A percentile compares a stretch with the other conserved stretches of the same genome.
phyloP scores from a whole-genome alignment of 768 basidiomycete genomes.

The Vararia minispora region DNA sequence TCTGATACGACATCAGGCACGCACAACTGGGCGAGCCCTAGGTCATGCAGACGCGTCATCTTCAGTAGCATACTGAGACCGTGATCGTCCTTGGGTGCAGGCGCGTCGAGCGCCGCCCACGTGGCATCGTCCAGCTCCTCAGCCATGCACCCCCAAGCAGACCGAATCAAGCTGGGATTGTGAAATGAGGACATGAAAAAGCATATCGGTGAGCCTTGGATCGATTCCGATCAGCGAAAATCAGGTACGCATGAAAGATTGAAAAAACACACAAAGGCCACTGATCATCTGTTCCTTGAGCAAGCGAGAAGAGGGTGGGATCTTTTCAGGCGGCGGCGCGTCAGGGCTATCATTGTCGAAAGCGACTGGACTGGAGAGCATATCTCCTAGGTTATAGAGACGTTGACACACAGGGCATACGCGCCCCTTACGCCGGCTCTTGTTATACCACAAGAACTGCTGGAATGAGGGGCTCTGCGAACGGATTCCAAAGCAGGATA shows the following conservation, averaged over 20 bases:
- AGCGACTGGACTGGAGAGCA: constrained; percentile 32
- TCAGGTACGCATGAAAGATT: neutral
- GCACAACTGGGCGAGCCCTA: constrained; percentile 57
- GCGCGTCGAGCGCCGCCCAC: constrained; percentile 48
- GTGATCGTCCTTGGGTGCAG: constrained; percentile 19
- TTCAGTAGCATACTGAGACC: constrained; percentile 55
- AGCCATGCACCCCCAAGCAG: constrained; percentile 56
- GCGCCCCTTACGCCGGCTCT: constrained; percentile 56
- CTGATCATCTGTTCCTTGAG: constrained; percentile 59
- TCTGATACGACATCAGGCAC: constrained; percentile 19
- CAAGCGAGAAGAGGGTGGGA: constrained; percentile 27
- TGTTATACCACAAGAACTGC: constrained; percentile 80
- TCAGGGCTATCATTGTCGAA: constrained; percentile 12
- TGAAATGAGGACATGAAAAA: constrained; percentile 63
- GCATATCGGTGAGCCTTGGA: constrained; percentile 64
- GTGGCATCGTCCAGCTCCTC: constrained; percentile 59
- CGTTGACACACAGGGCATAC: constrained; percentile 73
- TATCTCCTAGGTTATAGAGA: constrained; percentile 59
- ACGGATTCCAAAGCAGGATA: neutral
- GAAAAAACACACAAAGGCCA: constrained; percentile 51
- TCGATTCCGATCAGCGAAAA: neutral
- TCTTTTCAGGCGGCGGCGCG: constrained; percentile 5
- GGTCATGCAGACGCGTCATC: constrained; percentile 66
- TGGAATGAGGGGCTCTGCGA: neutral
- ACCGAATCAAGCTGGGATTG: constrained; percentile 50